Percentiles rank a stretch among this genome's conserved stretches.
Evolutionary conservation across 2,329 filamentous ascomycete genomes (phyloP).

Genomic region (Stachybotrys echinatus): DNA sequence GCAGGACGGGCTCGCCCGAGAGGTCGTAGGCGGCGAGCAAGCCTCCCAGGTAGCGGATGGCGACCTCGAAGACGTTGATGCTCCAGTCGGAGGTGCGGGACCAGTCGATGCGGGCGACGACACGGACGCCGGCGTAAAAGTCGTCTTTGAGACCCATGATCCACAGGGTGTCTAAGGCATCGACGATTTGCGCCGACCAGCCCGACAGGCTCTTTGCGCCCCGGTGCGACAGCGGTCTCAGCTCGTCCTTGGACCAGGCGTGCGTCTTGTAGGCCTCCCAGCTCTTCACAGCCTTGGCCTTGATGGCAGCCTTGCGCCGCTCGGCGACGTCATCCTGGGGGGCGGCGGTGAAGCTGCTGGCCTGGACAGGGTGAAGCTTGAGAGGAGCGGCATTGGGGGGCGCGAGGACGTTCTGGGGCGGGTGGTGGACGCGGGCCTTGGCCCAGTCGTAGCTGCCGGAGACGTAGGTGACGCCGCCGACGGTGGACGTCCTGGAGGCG

Average conservation of each 20-base stretch:
- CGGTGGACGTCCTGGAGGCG: not conserved
- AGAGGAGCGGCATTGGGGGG: not conserved
- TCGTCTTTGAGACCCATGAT: slow-evolving; percentile 57
- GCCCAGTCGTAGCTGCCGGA: not conserved
- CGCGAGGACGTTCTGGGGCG: not conserved
- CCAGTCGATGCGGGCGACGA: slow-evolving; percentile 46
- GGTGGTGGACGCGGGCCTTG: not conserved
- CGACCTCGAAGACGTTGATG: slow-evolving; percentile 50
- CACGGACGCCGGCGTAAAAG: slow-evolving; percentile 47
- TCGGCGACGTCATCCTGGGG: slow-evolving; percentile 10
- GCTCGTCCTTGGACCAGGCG: slow-evolving; percentile 50
- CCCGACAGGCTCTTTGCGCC: slow-evolving; percentile 45
- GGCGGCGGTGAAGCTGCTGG: not conserved
- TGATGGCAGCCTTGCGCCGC: slow-evolving; percentile 31
- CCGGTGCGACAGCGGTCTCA: slow-evolving; percentile 40
- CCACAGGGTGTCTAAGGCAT: slow-evolving; percentile 56
- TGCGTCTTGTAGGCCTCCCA: slow-evolving; percentile 47
- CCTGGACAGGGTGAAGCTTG: not conserved
- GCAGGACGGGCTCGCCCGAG: slow-evolving; percentile 36
- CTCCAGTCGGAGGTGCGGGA: slow-evolving; percentile 34
- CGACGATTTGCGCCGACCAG: slow-evolving; percentile 56
- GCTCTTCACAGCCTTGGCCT: slow-evolving; percentile 33
- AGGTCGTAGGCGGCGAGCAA: slow-evolving; percentile 47
- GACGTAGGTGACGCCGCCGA: not conserved
- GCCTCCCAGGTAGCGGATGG: slow-evolving; percentile 48